Conservation (phyloP, 2,329 filamentous ascomycete species). For the Fusarium caatingaense region DNA sequence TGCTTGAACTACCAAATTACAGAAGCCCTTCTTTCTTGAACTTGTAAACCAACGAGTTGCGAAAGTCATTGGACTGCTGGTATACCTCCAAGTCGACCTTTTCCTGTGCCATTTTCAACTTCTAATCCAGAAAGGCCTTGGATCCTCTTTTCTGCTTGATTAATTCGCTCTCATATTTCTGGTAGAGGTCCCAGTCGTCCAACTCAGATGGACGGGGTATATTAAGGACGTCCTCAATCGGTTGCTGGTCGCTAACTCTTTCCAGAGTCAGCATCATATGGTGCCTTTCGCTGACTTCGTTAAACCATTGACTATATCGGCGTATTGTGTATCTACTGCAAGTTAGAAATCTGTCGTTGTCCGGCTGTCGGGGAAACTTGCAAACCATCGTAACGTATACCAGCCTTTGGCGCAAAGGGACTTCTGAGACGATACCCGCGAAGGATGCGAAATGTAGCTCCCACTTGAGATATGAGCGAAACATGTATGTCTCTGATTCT, state of each 20-base stretch:
- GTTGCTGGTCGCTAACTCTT: slow-evolving; percentile 55
- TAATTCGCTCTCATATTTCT: slow-evolving; percentile 58
- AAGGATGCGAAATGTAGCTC: slow-evolving; percentile 63
- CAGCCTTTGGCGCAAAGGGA: slow-evolving; percentile 61
- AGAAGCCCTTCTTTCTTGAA: slow-evolving; percentile 15
- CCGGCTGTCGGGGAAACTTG: slow-evolving; percentile 48
- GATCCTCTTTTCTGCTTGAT: slow-evolving; percentile 55
- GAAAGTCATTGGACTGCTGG: slow-evolving; percentile 45
- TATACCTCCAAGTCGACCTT: slow-evolving; percentile 45
- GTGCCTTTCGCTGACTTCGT: slow-evolving; percentile 51
- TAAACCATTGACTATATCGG: slow-evolving; percentile 57
- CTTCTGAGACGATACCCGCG: slow-evolving; percentile 64
- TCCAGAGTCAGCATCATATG: slow-evolving; percentile 60
- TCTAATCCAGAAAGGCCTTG: slow-evolving; percentile 56
- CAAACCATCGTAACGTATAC: slow-evolving; percentile 69
- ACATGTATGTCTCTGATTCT: slow-evolving; percentile 59
- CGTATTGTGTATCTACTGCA: slow-evolving; percentile 59
- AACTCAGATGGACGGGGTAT: slow-evolving; percentile 65
- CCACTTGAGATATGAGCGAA: slow-evolving; percentile 61
- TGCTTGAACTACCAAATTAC: background rate
- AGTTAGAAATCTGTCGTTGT: slow-evolving; percentile 8
- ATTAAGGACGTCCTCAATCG: slow-evolving; percentile 56
- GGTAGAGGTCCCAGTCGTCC: slow-evolving; percentile 66
- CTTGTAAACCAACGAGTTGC: slow-evolving; percentile 38
- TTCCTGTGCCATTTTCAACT: slow-evolving; percentile 49